Evolutionary conservation across 345 rosid species (phyloP).

Genomic region (Balakata baccata): DNA sequence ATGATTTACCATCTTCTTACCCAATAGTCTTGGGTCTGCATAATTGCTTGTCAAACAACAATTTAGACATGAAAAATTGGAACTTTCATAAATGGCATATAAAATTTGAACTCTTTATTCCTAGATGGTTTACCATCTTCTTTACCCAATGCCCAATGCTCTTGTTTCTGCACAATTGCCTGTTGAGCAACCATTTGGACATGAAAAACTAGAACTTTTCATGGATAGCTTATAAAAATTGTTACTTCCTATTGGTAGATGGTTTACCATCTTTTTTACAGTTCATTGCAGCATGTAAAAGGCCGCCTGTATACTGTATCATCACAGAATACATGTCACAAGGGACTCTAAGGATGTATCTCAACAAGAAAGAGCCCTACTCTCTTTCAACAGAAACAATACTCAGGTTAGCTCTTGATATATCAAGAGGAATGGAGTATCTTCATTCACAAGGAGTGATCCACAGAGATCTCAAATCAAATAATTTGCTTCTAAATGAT

Average conservation of each 20-base stretch:
- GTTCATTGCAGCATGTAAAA: slow-evolving; percentile 98
- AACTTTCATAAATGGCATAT: too few relatives aligned
- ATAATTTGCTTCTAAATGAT: slow-evolving; percentile 83
- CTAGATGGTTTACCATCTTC: too few relatives aligned
- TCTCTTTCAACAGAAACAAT: slow-evolving; percentile 87
- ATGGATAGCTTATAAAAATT: neutral
- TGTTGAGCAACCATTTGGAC: too few relatives aligned
- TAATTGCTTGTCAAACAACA: too few relatives aligned
- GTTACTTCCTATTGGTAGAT: slow-evolving; percentile 12
- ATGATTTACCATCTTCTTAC: too few relatives aligned
- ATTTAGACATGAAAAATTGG: too few relatives aligned
- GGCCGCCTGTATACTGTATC: slow-evolving; percentile 95
- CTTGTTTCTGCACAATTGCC: too few relatives aligned
- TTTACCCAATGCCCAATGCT: too few relatives aligned
- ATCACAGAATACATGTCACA: slow-evolving; percentile 99
- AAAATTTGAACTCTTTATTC: too few relatives aligned
- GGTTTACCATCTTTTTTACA: slow-evolving; percentile 33
- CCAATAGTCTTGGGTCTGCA: too few relatives aligned
- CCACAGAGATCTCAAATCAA: slow-evolving; percentile 93
- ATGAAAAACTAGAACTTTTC: too few relatives aligned
- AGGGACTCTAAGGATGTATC: slow-evolving; percentile 97
- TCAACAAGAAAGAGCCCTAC: slow-evolving; percentile 95
- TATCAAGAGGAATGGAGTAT: slow-evolving; percentile 99
- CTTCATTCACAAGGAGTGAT: slow-evolving; percentile 98
- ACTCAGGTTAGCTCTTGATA: slow-evolving; percentile 86